Percentiles rank a stretch among this genome's conserved stretches.
These are phyloP conservation scores for Xylaria nigripes DNA, from an alignment of 495 filamentous ascomycete species.

Conservation along the genomic window DNA sequence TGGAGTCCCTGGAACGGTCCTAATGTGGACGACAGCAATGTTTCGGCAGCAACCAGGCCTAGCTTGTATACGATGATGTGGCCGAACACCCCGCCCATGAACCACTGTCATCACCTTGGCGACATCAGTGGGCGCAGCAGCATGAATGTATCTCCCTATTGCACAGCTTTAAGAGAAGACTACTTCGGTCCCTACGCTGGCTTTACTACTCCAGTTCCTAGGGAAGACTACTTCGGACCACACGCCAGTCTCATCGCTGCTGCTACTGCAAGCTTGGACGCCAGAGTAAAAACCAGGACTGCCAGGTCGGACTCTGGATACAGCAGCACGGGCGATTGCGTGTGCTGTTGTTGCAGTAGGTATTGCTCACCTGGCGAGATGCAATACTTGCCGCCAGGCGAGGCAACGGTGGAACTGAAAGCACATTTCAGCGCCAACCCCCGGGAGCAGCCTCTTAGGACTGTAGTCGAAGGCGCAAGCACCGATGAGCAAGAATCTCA, in stretches of 20 bases:
- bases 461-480: background rate
- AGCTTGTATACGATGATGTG: background rate
- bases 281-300: background rate
- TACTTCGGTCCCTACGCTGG: background rate
- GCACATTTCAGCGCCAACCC: background rate
- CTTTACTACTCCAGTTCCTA: background rate
- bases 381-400: background rate
- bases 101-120: conserved; percentile 1
- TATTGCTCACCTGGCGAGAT: background rate
- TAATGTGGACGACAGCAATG: background rate
- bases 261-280: background rate
- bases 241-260: background rate
- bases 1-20: background rate
- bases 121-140: background rate
- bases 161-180: background rate
- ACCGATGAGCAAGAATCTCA: background rate
- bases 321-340: conserved; percentile 1
- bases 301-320: background rate
- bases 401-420: background rate
- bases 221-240: background rate
- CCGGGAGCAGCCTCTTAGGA: background rate
- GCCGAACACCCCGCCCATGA: background rate
- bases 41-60: background rate
- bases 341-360: conserved; percentile 10
- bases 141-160: background rate